Evolutionary conservation across 768 basidiomycete species (phyloP).

Genomic region (Coprinopsis marcescibilis): DNA sequence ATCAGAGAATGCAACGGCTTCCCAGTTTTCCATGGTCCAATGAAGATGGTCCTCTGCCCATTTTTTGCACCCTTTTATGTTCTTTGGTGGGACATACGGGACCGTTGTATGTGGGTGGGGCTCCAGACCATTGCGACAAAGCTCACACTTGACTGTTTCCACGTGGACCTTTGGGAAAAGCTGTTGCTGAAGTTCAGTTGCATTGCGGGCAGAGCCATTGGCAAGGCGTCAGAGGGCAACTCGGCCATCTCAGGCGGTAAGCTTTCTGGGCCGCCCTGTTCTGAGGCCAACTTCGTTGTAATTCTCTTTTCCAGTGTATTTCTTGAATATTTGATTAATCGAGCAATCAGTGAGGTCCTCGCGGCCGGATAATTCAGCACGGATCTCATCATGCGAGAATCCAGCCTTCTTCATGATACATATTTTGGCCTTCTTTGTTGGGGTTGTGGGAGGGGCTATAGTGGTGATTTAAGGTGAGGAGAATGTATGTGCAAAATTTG

Average conservation of each 20-base stretch:
- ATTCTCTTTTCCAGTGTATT: conserved; percentile 7
- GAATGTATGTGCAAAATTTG: no score
- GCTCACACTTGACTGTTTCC: conserved; percentile 12
- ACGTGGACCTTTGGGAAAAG: conserved; percentile 15
- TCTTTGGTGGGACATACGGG: conserved; percentile 18
- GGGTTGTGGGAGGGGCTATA: conserved; percentile 5
- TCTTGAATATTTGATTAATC: conserved; percentile 5
- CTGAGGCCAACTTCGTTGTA: conserved; percentile 2
- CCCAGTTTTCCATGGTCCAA: conserved; percentile 26
- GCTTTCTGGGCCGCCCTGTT: conserved; percentile 15
- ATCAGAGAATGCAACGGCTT: conserved; percentile 24
- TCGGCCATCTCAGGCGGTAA: conserved; percentile 10
- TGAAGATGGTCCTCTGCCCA: conserved; percentile 20
- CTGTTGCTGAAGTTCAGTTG: conserved; percentile 14
- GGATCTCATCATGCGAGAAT: conserved; percentile 1
- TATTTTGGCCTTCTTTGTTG: conserved; percentile 6
- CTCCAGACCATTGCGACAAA: conserved; percentile 8
- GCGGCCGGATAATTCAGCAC: background rate
- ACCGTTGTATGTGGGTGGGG: conserved; percentile 4
- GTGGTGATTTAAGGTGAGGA: no score
- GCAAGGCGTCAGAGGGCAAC: conserved; percentile 11
- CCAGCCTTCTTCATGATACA: conserved; percentile 8
- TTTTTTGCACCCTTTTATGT: conserved; percentile 12
- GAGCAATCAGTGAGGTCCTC: background rate
- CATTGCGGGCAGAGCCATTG: conserved; percentile 9